phyloP scores from a whole-genome alignment of 306 rosid genomes.

The Fagus sylvatica region DNA sequence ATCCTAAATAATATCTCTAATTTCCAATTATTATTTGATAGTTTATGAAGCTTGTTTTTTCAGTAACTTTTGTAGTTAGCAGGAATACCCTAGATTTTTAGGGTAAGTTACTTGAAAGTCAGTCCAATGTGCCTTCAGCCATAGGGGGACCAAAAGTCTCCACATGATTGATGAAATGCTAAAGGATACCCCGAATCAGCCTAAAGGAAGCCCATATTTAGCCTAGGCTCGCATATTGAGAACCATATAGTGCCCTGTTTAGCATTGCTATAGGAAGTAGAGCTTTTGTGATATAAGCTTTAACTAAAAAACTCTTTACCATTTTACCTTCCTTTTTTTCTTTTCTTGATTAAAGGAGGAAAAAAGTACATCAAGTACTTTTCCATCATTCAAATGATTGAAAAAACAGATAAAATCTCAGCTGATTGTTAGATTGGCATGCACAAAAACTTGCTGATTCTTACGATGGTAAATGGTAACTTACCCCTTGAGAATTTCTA shows the following conservation, averaged over 20 bases:
- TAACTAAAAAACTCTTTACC: too few relatives aligned
- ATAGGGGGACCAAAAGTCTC: neutral
- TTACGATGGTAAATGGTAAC: constrained; percentile 30
- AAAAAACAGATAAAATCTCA: constrained; percentile 11
- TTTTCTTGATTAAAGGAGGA: neutral
- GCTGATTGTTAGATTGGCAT: constrained; percentile 4
- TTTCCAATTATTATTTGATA: neutral
- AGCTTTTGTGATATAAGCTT: too few relatives aligned
- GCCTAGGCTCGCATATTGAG: neutral
- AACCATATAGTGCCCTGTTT: neutral
- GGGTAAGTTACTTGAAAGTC: constrained; percentile 2
- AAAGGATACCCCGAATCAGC: neutral
- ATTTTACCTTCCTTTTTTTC: neutral
- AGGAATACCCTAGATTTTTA: constrained; percentile 8
- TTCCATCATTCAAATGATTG: constrained; percentile 3
- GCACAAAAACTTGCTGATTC: constrained; percentile 18
- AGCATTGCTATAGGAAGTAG: too few relatives aligned
- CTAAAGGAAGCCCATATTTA: neutral
- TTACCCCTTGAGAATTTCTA: constrained; percentile 84
- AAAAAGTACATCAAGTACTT: neutral
- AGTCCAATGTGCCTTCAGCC: constrained; percentile 14
- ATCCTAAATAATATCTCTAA: neutral
- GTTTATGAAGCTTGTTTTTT: constrained; percentile 1
- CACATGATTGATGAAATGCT: constrained; percentile 12
- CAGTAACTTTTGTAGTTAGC: neutral